These are phyloP conservation scores for Naganishia albida DNA, from an alignment of 1,284 basidiomycete genomes.

Conservation along the genomic window DNA sequence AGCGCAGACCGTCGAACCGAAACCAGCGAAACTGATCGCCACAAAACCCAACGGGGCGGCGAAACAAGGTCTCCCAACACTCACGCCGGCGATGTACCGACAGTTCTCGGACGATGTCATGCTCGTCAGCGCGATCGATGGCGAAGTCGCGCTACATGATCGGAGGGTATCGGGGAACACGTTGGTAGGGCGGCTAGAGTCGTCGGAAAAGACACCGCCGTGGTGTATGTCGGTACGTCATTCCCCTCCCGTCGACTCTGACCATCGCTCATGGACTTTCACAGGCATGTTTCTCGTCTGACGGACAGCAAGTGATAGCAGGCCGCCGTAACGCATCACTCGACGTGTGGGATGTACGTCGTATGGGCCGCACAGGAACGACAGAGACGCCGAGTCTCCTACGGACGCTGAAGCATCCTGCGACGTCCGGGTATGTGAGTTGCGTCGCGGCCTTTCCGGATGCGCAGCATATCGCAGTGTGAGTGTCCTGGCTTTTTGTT, in stretches of 20 bases:
- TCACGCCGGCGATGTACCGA: slow-evolving; percentile 64
- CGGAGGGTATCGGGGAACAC: slow-evolving; percentile 64
- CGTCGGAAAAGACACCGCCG: slow-evolving; percentile 87
- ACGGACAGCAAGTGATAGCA: slow-evolving; percentile 85
- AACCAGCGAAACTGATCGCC: slow-evolving; percentile 10
- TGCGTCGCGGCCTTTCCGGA: slow-evolving; percentile 89
- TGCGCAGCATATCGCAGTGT: slow-evolving; percentile 85
- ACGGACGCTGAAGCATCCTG: slow-evolving; percentile 79
- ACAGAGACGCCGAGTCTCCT: slow-evolving; percentile 69
- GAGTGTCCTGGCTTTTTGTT: slow-evolving; percentile 38
- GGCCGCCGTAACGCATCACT: slow-evolving; percentile 88
- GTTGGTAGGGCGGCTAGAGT: slow-evolving; percentile 76
- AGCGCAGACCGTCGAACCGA: slow-evolving; percentile 8
- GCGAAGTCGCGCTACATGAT: slow-evolving; percentile 91
- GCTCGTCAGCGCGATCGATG: slow-evolving; percentile 87
- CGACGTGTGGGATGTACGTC: slow-evolving; percentile 91
- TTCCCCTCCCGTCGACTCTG: neutral
- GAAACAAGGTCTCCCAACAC: slow-evolving; percentile 49
- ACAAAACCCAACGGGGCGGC: neutral
- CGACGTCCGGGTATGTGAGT: slow-evolving; percentile 86
- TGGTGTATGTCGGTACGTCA: slow-evolving; percentile 86
- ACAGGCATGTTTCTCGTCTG: slow-evolving; percentile 90
- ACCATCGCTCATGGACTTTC: neutral
- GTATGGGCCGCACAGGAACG: slow-evolving; percentile 58
- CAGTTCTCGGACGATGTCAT: slow-evolving; percentile 79